Evolutionary conservation across 495 filamentous ascomycete genomes (phyloP).

Genomic region (Talaromyces thailandensis): DNA sequence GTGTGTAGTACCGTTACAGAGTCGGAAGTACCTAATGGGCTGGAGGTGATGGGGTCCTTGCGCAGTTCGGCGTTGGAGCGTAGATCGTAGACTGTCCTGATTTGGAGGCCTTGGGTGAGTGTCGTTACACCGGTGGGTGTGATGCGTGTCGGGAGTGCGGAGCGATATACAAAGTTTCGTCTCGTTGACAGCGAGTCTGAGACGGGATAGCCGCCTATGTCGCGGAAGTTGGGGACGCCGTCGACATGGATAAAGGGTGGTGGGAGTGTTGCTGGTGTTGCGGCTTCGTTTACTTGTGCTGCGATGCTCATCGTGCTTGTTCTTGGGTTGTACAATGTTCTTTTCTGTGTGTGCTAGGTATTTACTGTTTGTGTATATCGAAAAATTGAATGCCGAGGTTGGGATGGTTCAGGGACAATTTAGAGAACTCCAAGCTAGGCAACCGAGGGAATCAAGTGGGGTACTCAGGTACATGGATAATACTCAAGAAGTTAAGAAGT

Average conservation of each 20-base stretch:
- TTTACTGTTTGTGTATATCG: neutral
- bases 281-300: neutral
- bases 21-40: constrained; percentile 8
- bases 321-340: neutral
- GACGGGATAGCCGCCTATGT: constrained; percentile 38
- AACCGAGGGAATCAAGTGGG: neutral
- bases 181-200: constrained; percentile 21
- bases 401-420: neutral
- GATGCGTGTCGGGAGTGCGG: constrained; percentile 36
- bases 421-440: neutral
- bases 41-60: constrained; percentile 23
- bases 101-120: constrained; percentile 38
- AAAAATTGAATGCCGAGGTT: neutral
- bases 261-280: constrained; percentile 7
- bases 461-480: neutral
- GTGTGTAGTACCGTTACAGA: constrained; percentile 26
- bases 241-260: constrained; percentile 47
- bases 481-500: neutral
- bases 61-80: constrained; percentile 47
- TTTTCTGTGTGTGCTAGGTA: neutral
- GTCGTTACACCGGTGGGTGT: constrained; percentile 39
- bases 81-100: constrained; percentile 57
- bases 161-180: constrained; percentile 41
- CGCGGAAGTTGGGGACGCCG: constrained; percentile 43
- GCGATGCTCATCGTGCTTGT: neutral